A percentile compares a stretch with the other conserved stretches of the same genome.
These are phyloP conservation scores for Entomortierella parvispora DNA, from an alignment of 192 early-diverging fungal genomes.

Conservation along the genomic window DNA sequence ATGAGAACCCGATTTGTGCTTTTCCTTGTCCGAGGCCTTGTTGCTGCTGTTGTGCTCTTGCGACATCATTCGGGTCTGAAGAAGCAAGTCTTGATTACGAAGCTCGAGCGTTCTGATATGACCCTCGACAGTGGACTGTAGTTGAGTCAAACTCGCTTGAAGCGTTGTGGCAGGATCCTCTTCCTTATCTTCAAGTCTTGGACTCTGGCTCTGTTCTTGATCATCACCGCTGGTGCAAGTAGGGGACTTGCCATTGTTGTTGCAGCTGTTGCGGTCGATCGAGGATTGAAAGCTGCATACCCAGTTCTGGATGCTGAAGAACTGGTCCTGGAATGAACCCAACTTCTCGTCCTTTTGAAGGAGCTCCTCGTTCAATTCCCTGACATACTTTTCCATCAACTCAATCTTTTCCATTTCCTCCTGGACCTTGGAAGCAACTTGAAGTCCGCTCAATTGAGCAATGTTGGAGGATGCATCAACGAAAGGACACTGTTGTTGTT, in stretches of 20 bases:
- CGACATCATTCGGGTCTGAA: background rate
- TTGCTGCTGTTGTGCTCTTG: slow-evolving; percentile 5
- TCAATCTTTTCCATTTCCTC: too few relatives aligned
- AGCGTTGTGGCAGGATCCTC: too few relatives aligned
- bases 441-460: too few relatives aligned
- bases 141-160: background rate
- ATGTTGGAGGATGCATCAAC: too few relatives aligned
- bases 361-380: slow-evolving; percentile 32
- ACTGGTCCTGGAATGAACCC: slow-evolving; percentile 1
- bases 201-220: too few relatives aligned
- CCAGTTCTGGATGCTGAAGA: background rate
- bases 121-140: slow-evolving; percentile 22
- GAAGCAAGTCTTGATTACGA: slow-evolving; percentile 2
- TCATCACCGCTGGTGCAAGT: too few relatives aligned
- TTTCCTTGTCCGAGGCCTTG: background rate
- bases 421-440: too few relatives aligned
- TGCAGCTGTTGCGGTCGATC: too few relatives aligned
- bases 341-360: slow-evolving; percentile 26
- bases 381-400: slow-evolving; percentile 33
- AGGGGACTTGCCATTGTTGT: too few relatives aligned
- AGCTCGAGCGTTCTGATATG: slow-evolving; percentile 24
- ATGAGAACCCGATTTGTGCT: background rate
- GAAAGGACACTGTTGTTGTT: slow-evolving; percentile 7
- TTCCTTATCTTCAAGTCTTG: too few relatives aligned
- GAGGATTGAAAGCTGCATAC: too few relatives aligned